These are phyloP conservation scores for Spizellomyces punctatus DNA, from an alignment of 192 early-diverging fungal genomes.

Conservation along the genomic window DNA sequence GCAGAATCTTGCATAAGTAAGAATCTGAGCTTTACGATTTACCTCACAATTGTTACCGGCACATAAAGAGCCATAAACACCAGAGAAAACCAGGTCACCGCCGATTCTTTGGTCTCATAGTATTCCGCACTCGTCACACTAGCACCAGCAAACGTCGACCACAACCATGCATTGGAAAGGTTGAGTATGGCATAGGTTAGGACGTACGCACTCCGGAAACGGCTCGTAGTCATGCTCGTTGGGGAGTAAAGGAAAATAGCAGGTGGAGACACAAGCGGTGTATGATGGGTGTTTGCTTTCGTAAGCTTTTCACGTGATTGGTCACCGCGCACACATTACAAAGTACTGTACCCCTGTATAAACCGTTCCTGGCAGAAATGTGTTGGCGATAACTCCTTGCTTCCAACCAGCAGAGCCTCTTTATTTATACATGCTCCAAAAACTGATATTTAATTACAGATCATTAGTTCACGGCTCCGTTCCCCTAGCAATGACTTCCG, in stretches of 20 bases:
- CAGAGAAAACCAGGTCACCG: constrained; percentile 22
- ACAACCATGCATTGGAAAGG: constrained; percentile 13
- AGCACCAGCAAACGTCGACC: constrained; percentile 17
- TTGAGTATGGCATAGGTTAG: constrained; percentile 7
- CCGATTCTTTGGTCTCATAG: constrained; percentile 7
- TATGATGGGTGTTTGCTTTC: no score
- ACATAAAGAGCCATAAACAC: constrained; percentile 17
- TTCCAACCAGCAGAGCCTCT: no score
- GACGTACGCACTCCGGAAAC: no score
- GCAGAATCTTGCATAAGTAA: not conserved
- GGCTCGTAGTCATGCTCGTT: no score
- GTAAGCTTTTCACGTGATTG: no score
- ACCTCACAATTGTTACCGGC: constrained; percentile 11
- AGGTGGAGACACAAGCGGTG: no score
- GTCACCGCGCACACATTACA: no score
- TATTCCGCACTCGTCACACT: constrained; percentile 2
- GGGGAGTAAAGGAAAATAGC: no score
- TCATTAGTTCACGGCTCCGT: not conserved
- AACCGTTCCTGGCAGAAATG: no score
- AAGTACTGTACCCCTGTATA: no score
- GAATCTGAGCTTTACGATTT: constrained; percentile 4
- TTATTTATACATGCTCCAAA: not conserved
- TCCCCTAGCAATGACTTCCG: not conserved
- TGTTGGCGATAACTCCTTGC: no score
- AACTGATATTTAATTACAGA: constrained; percentile 4